Percentiles rank a stretch among this genome's conserved stretches.
Evolutionary conservation across 257 asterid species (phyloP).

Genomic region (Nicotiana sylvestris): DNA sequence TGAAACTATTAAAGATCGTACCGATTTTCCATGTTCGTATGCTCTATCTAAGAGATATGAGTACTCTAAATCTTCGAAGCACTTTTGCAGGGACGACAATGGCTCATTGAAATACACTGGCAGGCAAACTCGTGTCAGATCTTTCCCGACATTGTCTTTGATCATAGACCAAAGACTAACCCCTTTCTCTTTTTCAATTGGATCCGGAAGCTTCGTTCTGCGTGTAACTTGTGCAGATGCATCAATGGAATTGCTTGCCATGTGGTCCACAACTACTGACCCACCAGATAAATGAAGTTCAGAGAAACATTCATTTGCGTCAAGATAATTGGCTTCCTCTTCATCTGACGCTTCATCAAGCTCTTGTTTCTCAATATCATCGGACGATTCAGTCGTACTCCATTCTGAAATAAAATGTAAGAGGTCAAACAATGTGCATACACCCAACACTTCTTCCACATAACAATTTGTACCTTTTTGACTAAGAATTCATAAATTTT

Average conservation of each 20-base stretch:
- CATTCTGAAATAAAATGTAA: slow-evolving; percentile 49
- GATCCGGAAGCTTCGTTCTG: slow-evolving; percentile 83
- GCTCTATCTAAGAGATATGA: slow-evolving; percentile 87
- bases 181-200: slow-evolving; percentile 86
- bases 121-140: slow-evolving; percentile 81
- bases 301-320: slow-evolving; percentile 58
- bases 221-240: slow-evolving; percentile 41
- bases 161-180: slow-evolving; percentile 95
- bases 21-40: slow-evolving; percentile 85
- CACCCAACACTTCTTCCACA: background rate
- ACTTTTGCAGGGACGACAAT: slow-evolving; percentile 77
- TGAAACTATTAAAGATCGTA: slow-evolving; percentile 29
- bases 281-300: slow-evolving; percentile 33
- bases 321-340: slow-evolving; percentile 72
- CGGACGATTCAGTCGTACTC: slow-evolving; percentile 97
- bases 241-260: slow-evolving; percentile 28
- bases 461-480: background rate
- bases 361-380: slow-evolving; percentile 87
- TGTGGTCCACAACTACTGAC: slow-evolving; percentile 34
- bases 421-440: slow-evolving; percentile 3
- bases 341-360: slow-evolving; percentile 85
- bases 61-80: slow-evolving; percentile 90
- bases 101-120: slow-evolving; percentile 97
- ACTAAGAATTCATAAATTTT: background rate
- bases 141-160: slow-evolving; percentile 95